These are phyloP conservation scores for Colletotrichum acutatum DNA, from an alignment of 2,329 filamentous ascomycete species.

Conservation along the genomic window DNA sequence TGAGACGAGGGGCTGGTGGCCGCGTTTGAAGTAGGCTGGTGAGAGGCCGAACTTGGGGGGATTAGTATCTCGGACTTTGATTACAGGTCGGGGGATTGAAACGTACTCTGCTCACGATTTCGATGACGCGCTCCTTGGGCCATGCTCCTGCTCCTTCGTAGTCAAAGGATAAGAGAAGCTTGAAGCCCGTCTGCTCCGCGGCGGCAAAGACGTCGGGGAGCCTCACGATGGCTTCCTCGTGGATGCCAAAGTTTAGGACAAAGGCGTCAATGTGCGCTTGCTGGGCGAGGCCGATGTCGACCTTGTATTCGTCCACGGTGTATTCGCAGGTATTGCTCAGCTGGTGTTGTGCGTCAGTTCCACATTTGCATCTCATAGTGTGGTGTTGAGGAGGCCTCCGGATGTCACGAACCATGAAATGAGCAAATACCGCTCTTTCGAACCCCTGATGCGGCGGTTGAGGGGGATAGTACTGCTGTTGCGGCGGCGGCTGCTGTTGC, in stretches of 20 bases:
- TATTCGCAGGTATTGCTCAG: conserved; percentile 33
- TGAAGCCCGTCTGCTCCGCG: conserved; percentile 31
- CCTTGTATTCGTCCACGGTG: conserved; percentile 27
- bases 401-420: conserved; percentile 24
- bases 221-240: conserved; percentile 35
- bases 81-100: no score
- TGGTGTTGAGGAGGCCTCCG: neutral
- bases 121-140: conserved; percentile 27
- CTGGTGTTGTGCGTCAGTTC: neutral
- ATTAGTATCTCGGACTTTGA: neutral
- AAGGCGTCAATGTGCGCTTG: conserved; percentile 35
- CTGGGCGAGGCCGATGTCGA: conserved; percentile 30
- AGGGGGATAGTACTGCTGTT: neutral
- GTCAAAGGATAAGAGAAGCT: conserved; percentile 33
- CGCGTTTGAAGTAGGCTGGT: conserved; percentile 37
- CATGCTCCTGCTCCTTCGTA: conserved; percentile 32
- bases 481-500: neutral
- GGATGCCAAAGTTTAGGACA: conserved; percentile 30
- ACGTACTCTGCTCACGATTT: conserved; percentile 22
- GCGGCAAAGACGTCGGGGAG: conserved; percentile 27
- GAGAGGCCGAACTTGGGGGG: neutral
- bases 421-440: conserved; percentile 29
- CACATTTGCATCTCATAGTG: neutral
- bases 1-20: conserved; percentile 48
- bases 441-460: conserved; percentile 9